phyloP scores from a whole-genome alignment of 257 asterid genomes.

The Galeopsis tetrahit region DNA sequence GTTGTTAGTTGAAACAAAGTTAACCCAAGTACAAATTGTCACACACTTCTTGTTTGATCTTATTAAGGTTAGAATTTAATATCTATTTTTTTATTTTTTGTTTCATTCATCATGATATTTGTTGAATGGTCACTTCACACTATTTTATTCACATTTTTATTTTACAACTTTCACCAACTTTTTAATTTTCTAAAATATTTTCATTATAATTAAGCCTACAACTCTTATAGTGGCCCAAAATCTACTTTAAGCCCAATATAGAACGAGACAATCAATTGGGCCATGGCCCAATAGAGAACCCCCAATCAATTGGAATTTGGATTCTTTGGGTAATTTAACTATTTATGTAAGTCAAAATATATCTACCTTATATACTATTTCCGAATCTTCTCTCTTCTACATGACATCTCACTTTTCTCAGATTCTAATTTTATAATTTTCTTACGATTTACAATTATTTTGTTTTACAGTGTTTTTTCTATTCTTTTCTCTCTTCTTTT shows the following conservation, averaged over 20 bases:
- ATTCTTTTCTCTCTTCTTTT: no score
- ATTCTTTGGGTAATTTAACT: no score
- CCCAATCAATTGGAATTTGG: no score
- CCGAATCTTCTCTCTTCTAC: no score
- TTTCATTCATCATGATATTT: background rate
- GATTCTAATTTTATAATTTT: no score
- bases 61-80: conserved; percentile 12
- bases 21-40: background rate
- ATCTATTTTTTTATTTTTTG: conserved; percentile 16
- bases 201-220: background rate
- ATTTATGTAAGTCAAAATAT: no score
- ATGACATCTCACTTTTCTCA: no score
- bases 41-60: conserved; percentile 1
- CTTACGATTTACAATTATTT: no score
- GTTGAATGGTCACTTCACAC: conserved; percentile 29
- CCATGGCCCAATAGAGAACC: conserved; percentile 8
- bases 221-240: conserved; percentile 13
- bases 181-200: background rate
- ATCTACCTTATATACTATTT: no score
- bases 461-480: no score
- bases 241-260: conserved; percentile 36
- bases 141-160: background rate
- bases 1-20: background rate
- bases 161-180: background rate
- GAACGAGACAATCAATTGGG: conserved; percentile 8